These are phyloP conservation scores for Colletotrichum sp. DNA, from an alignment of 2,329 filamentous ascomycete species.

Conservation along the genomic window DNA sequence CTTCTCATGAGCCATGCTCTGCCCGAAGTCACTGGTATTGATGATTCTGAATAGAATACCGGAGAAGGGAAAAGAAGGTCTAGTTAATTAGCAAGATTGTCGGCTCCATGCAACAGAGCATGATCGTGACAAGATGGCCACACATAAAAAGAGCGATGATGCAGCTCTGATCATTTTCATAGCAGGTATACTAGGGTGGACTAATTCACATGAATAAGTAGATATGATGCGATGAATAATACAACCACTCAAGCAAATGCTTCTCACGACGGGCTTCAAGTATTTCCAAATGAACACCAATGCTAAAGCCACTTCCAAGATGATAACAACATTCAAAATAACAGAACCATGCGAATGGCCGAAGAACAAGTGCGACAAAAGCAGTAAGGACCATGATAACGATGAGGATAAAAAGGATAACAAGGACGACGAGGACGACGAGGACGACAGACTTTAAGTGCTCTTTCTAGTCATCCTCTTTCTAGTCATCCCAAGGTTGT, in stretches of 20 bases:
- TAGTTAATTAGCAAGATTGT: no score
- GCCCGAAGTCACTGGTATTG: no score
- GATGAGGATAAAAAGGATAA: no score
- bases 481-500: not conserved
- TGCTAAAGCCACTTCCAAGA: not conserved
- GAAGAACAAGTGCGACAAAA: not conserved
- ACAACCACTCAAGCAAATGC: accelerated
- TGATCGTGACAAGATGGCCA: no score
- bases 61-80: no score
- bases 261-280: not conserved
- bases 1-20: not conserved
- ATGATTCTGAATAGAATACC: no score
- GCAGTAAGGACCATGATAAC: not conserved
- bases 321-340: not conserved
- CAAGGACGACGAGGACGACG: not conserved
- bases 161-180: not conserved
- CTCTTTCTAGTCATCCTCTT: accelerated
- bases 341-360: not conserved
- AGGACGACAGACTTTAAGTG: not conserved
- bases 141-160: no score
- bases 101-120: no score
- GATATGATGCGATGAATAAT: not conserved
- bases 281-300: not conserved
- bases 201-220: not conserved
- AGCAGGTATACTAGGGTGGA: not conserved